phyloP scores from a whole-genome alignment of 148 eudicot species.

The Diospyros kaki region DNA sequence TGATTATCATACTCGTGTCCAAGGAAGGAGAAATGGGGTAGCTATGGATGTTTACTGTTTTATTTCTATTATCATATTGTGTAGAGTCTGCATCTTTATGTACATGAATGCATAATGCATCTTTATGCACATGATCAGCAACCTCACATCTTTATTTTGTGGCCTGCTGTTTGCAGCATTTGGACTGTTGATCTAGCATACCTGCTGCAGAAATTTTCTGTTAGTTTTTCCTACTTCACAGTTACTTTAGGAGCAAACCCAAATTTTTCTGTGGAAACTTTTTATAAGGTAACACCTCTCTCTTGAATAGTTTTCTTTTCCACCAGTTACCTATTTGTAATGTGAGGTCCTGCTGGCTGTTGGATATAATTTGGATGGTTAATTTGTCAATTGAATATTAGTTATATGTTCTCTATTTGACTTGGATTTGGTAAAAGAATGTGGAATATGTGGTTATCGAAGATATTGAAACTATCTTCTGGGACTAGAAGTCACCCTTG shows the following conservation, averaged over 20 bases:
- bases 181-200: slow-evolving; percentile 99
- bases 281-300: slow-evolving; percentile 61
- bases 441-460: background rate
- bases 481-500: too few relatives aligned
- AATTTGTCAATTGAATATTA: background rate
- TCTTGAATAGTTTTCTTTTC: background rate
- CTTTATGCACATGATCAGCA: background rate
- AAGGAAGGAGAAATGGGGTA: background rate
- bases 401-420: background rate
- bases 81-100: background rate
- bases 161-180: slow-evolving; percentile 51
- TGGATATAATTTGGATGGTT: slow-evolving; percentile 4
- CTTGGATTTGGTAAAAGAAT: background rate
- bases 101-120: background rate
- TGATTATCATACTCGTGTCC: background rate
- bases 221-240: slow-evolving; percentile 86
- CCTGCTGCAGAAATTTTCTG: slow-evolving; percentile 68
- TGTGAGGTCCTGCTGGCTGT: background rate
- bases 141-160: background rate
- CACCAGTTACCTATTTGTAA: background rate
- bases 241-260: slow-evolving; percentile 98
- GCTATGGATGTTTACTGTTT: background rate
- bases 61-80: background rate
- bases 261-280: slow-evolving; percentile 73
- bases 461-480: too few relatives aligned